Evolutionary conservation across 139 green algal species (phyloP).

Genomic region (Picochlorum sp.): DNA sequence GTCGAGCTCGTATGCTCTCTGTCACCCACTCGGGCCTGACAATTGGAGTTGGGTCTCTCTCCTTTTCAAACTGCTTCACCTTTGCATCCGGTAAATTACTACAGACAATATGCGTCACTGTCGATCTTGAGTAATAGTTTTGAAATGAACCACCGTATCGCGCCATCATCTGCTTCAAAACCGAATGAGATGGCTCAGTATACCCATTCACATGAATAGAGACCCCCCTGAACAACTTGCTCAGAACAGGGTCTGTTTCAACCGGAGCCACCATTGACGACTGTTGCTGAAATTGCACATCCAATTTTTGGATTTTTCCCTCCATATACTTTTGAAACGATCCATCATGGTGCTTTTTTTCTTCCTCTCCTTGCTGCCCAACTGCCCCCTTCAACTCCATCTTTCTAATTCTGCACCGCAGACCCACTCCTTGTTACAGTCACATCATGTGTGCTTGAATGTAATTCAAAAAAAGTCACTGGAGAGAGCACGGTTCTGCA

Average conservation of each 20-base stretch:
- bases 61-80: slow-evolving; percentile 37
- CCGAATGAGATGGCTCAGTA: slow-evolving; percentile 62
- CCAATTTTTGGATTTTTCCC: slow-evolving; percentile 60
- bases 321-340: slow-evolving; percentile 39
- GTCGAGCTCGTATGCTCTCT: slow-evolving; percentile 47
- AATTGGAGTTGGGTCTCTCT: slow-evolving; percentile 46
- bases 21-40: slow-evolving; percentile 75
- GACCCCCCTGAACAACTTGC: slow-evolving; percentile 71
- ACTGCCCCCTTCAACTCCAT: background rate
- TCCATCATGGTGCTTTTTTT: slow-evolving; percentile 31
- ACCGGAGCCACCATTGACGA: background rate
- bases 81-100: slow-evolving; percentile 84
- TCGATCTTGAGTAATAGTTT: slow-evolving; percentile 59
- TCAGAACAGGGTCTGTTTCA: background rate
- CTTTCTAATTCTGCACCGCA: too few relatives aligned
- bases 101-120: slow-evolving; percentile 88
- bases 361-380: background rate
- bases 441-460: too few relatives aligned
- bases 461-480: too few relatives aligned
- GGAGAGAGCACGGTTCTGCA: too few relatives aligned
- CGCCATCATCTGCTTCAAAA: slow-evolving; percentile 89
- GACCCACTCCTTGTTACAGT: too few relatives aligned
- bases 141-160: slow-evolving; percentile 81
- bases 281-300: slow-evolving; percentile 50
- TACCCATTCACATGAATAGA: slow-evolving; percentile 83